Evolutionary conservation across 1,284 basidiomycete genomes (phyloP).

Genomic region (Pseudozyma sp.): DNA sequence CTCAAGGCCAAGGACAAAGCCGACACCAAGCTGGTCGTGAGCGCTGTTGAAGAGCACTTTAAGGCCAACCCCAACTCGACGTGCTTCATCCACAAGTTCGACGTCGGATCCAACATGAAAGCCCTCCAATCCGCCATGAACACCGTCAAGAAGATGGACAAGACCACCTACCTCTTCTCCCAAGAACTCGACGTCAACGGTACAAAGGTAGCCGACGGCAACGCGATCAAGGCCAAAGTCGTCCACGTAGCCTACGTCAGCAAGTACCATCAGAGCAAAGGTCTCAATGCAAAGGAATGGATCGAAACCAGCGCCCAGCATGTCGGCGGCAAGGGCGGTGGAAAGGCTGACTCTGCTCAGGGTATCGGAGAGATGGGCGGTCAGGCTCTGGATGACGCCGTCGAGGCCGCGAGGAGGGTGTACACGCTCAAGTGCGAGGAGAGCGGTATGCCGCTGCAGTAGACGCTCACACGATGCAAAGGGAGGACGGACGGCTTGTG

Average conservation of each 20-base stretch:
- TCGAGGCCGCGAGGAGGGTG: conserved; percentile 45
- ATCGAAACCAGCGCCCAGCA: conserved; percentile 55
- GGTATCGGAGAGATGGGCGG: conserved; percentile 64
- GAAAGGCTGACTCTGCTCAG: conserved; percentile 64
- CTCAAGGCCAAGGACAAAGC: conserved; percentile 83
- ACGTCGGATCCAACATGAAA: conserved; percentile 69
- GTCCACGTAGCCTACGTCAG: conserved; percentile 89
- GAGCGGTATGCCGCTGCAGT: conserved; percentile 35
- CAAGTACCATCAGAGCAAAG: conserved; percentile 50
- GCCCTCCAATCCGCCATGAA: conserved; percentile 80
- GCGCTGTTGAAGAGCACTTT: conserved; percentile 78
- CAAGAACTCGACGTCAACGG: conserved; percentile 72
- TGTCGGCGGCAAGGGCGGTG: conserved; percentile 64
- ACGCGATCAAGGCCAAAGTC: conserved; percentile 75
- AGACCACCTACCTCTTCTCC: conserved; percentile 89
- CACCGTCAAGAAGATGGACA: conserved; percentile 81
- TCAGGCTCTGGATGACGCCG: conserved; percentile 59
- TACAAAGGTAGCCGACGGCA: conserved; percentile 34
- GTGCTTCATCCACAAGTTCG: conserved; percentile 78
- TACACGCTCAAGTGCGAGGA: conserved; percentile 43
- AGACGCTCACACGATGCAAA: neutral
- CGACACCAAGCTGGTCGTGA: conserved; percentile 82
- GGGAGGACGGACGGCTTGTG: no score
- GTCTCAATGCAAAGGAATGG: conserved; percentile 65
- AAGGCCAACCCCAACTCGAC: conserved; percentile 80